These are phyloP conservation scores for Gryganskiella cystojenkinii DNA, from an alignment of 192 early-diverging fungal species.

Conservation along the genomic window DNA sequence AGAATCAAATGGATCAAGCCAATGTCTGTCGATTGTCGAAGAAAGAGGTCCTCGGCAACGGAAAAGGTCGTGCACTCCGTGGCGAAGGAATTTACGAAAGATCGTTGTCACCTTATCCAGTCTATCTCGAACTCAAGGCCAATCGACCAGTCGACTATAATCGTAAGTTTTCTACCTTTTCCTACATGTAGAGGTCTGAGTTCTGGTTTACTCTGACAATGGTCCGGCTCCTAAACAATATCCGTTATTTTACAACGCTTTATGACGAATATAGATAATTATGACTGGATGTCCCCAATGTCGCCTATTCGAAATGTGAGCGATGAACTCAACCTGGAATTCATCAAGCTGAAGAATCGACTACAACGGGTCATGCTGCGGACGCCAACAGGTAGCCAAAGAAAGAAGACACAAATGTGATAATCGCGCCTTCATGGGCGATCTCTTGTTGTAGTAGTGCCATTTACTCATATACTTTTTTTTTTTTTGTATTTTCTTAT, in stretches of 20 bases:
- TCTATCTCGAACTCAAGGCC: not conserved
- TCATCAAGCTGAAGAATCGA: conserved; percentile 1
- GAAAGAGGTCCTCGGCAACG: too few relatives aligned
- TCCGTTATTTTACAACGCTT: not conserved
- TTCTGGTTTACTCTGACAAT: too few relatives aligned
- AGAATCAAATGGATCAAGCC: too few relatives aligned
- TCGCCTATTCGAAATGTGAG: conserved; percentile 5
- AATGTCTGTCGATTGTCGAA: too few relatives aligned
- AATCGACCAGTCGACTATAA: conserved; percentile 20
- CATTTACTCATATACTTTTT: too few relatives aligned
- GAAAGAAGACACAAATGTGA: not conserved
- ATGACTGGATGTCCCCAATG: conserved; percentile 28
- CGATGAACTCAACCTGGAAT: not conserved
- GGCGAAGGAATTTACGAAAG: too few relatives aligned
- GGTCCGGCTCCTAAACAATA: too few relatives aligned
- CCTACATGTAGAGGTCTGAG: not conserved
- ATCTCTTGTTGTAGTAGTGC: too few relatives aligned
- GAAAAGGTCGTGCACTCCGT: too few relatives aligned
- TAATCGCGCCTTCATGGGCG: too few relatives aligned
- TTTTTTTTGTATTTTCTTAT: too few relatives aligned
- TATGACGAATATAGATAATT: conserved; percentile 2
- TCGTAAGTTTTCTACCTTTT: conserved; percentile 15
- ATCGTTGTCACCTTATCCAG: too few relatives aligned
- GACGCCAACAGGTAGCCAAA: not conserved
- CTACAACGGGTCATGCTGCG: not conserved